phyloP scores from a whole-genome alignment of 2,329 filamentous ascomycete species.

The Pseudocercospora eumusae region DNA sequence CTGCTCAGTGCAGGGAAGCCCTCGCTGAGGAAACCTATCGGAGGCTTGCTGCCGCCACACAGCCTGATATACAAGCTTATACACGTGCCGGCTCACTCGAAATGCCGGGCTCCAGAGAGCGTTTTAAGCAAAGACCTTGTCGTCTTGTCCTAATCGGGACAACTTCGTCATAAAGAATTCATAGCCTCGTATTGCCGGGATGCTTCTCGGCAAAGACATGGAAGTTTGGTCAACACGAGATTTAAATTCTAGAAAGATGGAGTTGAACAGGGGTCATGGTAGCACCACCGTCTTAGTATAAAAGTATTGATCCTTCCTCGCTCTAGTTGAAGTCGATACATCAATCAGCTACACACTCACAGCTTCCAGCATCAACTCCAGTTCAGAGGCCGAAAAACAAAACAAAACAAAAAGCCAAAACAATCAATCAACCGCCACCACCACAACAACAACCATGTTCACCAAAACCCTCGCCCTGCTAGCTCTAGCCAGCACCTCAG shows the following conservation, averaged over 20 bases:
- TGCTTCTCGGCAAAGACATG: conserved; percentile 1
- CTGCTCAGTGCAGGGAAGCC: neutral
- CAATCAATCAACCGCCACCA: neutral
- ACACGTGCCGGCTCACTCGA: neutral
- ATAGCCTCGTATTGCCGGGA: neutral
- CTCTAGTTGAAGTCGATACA: neutral
- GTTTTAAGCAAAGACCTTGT: neutral
- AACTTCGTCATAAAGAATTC: conserved; percentile 1
- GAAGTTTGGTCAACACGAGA: conserved; percentile 5
- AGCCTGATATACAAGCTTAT: neutral
- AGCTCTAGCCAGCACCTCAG: neutral
- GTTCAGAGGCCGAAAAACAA: neutral
- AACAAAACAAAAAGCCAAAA: neutral
- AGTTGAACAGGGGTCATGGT: neutral
- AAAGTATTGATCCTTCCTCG: neutral
- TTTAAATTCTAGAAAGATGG: neutral
- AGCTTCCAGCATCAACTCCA: neutral
- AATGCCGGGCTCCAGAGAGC: neutral
- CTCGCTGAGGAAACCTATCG: neutral
- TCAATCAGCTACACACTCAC: neutral
- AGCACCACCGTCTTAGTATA: neutral
- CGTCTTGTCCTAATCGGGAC: neutral
- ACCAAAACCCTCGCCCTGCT: conserved; percentile 9
- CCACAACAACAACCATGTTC: conserved; percentile 6
- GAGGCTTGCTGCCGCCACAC: neutral